Percentiles rank a stretch among this genome's conserved stretches.
These are phyloP conservation scores for Vicia villosa DNA, from an alignment of 306 rosid species.

Conservation along the genomic window DNA sequence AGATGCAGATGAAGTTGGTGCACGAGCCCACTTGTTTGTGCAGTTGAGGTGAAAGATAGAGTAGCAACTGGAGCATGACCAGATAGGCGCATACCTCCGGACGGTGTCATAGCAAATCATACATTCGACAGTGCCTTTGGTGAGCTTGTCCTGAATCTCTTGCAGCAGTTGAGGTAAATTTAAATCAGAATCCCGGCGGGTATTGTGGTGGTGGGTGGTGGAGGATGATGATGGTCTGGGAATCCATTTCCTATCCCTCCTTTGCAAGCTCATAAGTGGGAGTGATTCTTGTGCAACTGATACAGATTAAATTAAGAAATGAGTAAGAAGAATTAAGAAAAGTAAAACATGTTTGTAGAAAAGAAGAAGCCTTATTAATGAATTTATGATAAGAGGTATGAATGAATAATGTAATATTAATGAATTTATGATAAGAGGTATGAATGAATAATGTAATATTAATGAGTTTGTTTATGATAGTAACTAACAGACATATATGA, in stretches of 20 bases:
- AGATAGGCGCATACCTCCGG: slow-evolving; percentile 74
- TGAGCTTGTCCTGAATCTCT: slow-evolving; percentile 85
- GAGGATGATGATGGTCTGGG: not conserved
- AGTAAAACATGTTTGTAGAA: too few species aligned
- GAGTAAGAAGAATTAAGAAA: not conserved
- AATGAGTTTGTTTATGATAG: too few species aligned
- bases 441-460: too few species aligned
- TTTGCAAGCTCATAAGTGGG: not conserved
- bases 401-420: too few species aligned
- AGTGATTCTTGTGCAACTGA: not conserved
- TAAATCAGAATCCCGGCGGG: not conserved
- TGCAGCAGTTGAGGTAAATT: slow-evolving; percentile 71
- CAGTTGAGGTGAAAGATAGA: slow-evolving; percentile 84
- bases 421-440: too few species aligned
- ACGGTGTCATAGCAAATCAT: slow-evolving; percentile 94
- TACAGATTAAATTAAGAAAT: not conserved
- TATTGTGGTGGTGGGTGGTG: not conserved
- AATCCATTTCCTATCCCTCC: not conserved
- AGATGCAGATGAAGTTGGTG: slow-evolving; percentile 58
- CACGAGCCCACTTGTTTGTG: slow-evolving; percentile 89
- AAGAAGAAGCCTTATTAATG: too few species aligned
- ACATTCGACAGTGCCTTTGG: slow-evolving; percentile 70
- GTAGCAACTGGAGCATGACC: slow-evolving; percentile 89
- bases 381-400: too few species aligned
- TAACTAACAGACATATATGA: too few species aligned